phyloP scores from a whole-genome alignment of 495 filamentous ascomycete species.

The Glarea lozoyensis region DNA sequence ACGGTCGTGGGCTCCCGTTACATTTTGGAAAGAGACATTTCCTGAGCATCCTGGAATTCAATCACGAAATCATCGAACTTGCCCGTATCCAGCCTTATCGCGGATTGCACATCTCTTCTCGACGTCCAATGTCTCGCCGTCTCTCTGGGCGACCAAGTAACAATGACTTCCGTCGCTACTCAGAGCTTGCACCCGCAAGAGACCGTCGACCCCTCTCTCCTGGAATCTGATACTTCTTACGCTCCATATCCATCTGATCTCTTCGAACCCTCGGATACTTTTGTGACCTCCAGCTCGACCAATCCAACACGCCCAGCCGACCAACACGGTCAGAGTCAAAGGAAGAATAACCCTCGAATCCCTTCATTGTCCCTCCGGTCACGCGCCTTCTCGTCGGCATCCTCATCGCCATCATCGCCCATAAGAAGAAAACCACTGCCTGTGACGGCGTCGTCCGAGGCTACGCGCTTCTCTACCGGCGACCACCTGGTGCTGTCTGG shows the following conservation, averaged over 20 bases:
- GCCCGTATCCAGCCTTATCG: slow-evolving; percentile 10
- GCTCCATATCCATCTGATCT: slow-evolving; percentile 19
- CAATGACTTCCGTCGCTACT: slow-evolving; percentile 15
- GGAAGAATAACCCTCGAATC: slow-evolving; percentile 1
- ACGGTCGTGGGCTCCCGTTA: too few species aligned
- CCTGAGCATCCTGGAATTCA: too few species aligned
- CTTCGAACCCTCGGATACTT: background rate
- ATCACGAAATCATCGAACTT: too few species aligned
- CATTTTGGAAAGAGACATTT: too few species aligned
- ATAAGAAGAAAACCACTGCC: slow-evolving; percentile 48
- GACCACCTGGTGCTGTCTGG: slow-evolving; percentile 30
- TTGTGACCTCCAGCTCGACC: slow-evolving; percentile 3
- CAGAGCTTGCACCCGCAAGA: background rate
- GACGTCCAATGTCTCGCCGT: slow-evolving; percentile 17
- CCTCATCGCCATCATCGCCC: slow-evolving; percentile 17
- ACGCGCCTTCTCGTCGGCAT: slow-evolving; percentile 13
- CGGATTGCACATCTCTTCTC: slow-evolving; percentile 16
- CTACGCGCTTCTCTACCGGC: slow-evolving; percentile 38
- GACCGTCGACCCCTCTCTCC: slow-evolving; percentile 11
- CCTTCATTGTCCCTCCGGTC: slow-evolving; percentile 10
- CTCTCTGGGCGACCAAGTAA: slow-evolving; percentile 1
- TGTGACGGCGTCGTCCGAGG: slow-evolving; percentile 38
- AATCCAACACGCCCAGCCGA: too few species aligned
- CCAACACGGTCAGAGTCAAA: slow-evolving; percentile 1
- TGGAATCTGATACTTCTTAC: slow-evolving; percentile 15